These are phyloP conservation scores for Picochlorum sp. DNA, from an alignment of 139 green algal genomes.

Conservation along the genomic window DNA sequence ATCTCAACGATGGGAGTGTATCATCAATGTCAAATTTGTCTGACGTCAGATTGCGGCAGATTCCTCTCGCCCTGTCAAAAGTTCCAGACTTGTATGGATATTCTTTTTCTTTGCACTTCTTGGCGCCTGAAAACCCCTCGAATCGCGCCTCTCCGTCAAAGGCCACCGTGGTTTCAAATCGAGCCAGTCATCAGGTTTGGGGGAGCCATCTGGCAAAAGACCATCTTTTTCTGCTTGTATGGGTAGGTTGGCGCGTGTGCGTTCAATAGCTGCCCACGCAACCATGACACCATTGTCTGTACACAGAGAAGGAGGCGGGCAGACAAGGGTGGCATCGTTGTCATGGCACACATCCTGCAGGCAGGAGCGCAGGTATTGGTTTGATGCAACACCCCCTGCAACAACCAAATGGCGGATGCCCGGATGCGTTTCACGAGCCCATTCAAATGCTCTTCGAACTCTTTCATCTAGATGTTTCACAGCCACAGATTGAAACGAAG, in stretches of 20 bases:
- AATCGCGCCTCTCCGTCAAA: conserved; percentile 50
- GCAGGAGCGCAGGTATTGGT: conserved; percentile 56
- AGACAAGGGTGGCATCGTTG: conserved; percentile 56
- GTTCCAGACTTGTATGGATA: conserved; percentile 29
- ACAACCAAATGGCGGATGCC: conserved; percentile 67
- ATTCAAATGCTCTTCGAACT: conserved; percentile 36
- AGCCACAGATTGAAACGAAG: conserved; percentile 84
- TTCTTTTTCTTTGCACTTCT: conserved; percentile 38
- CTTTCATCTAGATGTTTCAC: conserved; percentile 79
- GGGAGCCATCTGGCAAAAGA: conserved; percentile 8
- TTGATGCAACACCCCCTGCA: conserved; percentile 88
- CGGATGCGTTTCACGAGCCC: conserved; percentile 47
- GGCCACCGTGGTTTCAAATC: conserved; percentile 82
- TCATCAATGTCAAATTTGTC: neutral
- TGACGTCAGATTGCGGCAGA: neutral
- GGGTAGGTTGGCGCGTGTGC: conserved; percentile 25
- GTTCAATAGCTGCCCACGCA: conserved; percentile 89
- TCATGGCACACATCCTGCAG: conserved; percentile 41
- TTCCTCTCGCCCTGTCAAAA: conserved; percentile 18
- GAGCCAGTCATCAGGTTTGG: conserved; percentile 45
- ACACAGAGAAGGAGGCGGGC: conserved; percentile 74
- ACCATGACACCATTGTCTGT: conserved; percentile 99
- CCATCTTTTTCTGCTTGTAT: conserved; percentile 23
- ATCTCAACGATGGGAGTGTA: no score
- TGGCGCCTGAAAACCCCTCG: conserved; percentile 13